Conservation (phyloP, 1,284 basidiomycete species). For the Sporisorium exsertum region DNA sequence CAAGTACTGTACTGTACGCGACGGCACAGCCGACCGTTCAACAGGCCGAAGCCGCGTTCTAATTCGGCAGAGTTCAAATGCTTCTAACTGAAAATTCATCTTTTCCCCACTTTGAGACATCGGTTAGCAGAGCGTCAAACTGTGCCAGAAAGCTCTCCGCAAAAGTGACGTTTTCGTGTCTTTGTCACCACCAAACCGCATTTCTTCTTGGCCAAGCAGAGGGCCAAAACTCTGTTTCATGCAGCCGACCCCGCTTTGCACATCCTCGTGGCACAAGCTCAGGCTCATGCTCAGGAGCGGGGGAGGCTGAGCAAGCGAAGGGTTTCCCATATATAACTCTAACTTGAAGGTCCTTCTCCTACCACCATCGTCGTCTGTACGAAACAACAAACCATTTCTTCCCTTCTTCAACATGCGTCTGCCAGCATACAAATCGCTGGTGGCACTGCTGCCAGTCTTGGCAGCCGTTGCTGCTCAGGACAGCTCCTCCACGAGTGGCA, state of each 20-base stretch:
- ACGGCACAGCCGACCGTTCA: background rate
- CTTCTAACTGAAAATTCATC: background rate
- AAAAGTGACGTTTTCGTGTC: background rate
- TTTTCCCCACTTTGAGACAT: background rate
- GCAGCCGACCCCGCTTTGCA: background rate
- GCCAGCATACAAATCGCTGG: conserved; percentile 24
- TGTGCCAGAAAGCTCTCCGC: background rate
- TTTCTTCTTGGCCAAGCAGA: background rate
- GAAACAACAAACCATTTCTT: background rate
- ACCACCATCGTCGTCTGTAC: background rate
- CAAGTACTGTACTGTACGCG: too few species aligned
- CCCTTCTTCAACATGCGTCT: conserved; percentile 27
- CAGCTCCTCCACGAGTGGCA: conserved; percentile 6
- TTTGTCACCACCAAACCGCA: background rate
- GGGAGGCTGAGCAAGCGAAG: background rate
- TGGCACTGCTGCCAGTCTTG: conserved; percentile 33
- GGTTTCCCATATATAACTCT: background rate
- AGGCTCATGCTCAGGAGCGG: background rate
- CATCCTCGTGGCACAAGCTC: background rate
- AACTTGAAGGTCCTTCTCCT: background rate
- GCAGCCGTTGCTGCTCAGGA: conserved; percentile 38
- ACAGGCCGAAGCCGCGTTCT: background rate
- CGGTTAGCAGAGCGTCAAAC: background rate
- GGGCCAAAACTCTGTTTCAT: too few species aligned
- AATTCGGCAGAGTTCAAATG: background rate